These are phyloP conservation scores for Dichotomopilus funicola DNA, from an alignment of 2,329 filamentous ascomycete species.

Conservation along the genomic window DNA sequence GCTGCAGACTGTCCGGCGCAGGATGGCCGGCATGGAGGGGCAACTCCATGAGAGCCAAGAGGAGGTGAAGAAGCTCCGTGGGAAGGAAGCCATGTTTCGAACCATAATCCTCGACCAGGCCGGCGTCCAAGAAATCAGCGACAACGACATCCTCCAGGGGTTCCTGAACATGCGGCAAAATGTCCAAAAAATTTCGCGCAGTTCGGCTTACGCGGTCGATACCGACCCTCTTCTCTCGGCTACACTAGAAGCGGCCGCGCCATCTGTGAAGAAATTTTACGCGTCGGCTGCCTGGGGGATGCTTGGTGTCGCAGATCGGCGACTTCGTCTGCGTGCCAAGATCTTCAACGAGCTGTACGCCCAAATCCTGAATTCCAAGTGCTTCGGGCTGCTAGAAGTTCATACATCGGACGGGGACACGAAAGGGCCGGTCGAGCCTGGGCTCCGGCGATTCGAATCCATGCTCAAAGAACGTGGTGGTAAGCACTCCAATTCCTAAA, in stretches of 20 bases:
- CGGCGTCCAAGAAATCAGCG: neutral
- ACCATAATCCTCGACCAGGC: neutral
- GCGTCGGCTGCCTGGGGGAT: neutral
- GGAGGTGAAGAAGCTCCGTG: neutral
- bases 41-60: neutral
- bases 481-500: neutral
- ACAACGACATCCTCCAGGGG: neutral
- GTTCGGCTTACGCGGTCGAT: neutral
- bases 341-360: neutral
- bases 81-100: constrained; percentile 1
- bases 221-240: neutral
- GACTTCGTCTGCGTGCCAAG: neutral
- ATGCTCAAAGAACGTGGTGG: neutral
- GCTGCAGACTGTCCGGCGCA: neutral
- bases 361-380: neutral
- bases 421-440: neutral
- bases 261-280: neutral
- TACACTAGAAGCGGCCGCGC: neutral
- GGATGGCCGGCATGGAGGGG: neutral
- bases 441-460: neutral
- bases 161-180: neutral
- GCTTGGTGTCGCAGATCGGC: neutral
- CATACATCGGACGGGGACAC: neutral
- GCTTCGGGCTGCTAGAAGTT: neutral
- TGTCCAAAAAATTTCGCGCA: neutral